Percentiles rank a stretch among this genome's conserved stretches.
These are phyloP conservation scores for Chlamydomonas sphaeroides DNA, from an alignment of 139 green algal genomes.

Conservation along the genomic window DNA sequence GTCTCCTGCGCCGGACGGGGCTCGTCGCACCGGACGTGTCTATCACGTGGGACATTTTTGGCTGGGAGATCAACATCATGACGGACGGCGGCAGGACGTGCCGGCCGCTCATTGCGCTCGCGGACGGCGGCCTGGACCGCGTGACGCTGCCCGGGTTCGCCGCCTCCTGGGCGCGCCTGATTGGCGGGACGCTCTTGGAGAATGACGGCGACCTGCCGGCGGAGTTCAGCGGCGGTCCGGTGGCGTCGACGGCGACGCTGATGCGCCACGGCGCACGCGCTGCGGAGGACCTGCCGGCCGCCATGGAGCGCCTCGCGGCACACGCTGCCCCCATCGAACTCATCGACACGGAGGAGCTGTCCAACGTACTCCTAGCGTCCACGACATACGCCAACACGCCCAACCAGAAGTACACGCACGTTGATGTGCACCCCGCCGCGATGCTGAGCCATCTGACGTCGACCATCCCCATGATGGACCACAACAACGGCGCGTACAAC, in stretches of 20 bases:
- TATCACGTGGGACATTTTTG: neutral
- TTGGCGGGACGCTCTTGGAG: constrained; percentile 11
- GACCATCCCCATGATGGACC: constrained; percentile 74
- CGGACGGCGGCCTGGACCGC: neutral
- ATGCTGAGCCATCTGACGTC: constrained; percentile 64
- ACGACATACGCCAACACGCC: neutral
- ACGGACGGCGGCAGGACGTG: constrained; percentile 19
- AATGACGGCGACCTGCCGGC: neutral
- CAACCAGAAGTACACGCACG: constrained; percentile 64
- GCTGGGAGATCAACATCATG: neutral
- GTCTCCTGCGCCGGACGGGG: neutral
- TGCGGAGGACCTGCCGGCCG: neutral
- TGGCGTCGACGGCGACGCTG: no score
- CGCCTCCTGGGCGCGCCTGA: constrained; percentile 56
- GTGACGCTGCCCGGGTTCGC: no score
- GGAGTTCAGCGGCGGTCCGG: no score
- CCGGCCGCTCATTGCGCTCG: constrained; percentile 48
- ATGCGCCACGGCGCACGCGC: neutral
- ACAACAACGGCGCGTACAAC: constrained; percentile 71
- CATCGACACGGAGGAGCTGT: constrained; percentile 70
- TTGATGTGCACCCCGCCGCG: constrained; percentile 70
- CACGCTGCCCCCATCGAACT: constrained; percentile 59
- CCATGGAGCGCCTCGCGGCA: neutral
- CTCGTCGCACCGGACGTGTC: neutral
- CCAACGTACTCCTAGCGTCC: constrained; percentile 61